Base-by-base conservation (phyloP, 73 alveolate genomes). In the Loxodes magnus region DNA sequence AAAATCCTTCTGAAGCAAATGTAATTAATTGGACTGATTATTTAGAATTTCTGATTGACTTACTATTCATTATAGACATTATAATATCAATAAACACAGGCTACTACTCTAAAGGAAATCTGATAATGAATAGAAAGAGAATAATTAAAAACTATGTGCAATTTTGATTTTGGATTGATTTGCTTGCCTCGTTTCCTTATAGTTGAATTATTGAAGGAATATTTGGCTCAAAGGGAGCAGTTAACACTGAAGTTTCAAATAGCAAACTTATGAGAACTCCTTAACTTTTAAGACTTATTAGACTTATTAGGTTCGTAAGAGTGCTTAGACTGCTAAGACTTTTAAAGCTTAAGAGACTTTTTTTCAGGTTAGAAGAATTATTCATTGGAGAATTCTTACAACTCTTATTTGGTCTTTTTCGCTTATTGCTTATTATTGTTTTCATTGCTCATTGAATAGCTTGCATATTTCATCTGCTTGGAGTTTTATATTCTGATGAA, bases 361-460 rank as follows among this genome's bases (percentile, higher is more conserved):
- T 74, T 15, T 54, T 74, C 36, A 67, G 63, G 44, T n/a, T 67
- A 15, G 88, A 74, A 28, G 88, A 74, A n/a, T 48, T 42, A 15
- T 57, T 74, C 12, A 77, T 69, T 7, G 46, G 76, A 3, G 71
- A 66, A 16, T 35, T 69, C 19, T 55, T 67, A 62, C 42, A 66
- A 24, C 59, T 65, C 0, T 27, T 69, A 15, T 54, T 74, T 3
- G 61, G 35, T 19, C 57, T 74, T 42, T 28, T 55, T n/a, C 65
- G 60, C 50, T 60, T 74, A 20, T 41, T 74, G 50, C 35, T 59
- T n/a, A 49, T 74, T 3, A 66, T 56, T 3, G 35, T 72, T 46
- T 74, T 74, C 46, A 59, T 67, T 24, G 88, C 88, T 29, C 88
- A 74, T 50, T 74, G 88, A 82, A 64, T 66, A 6, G 88, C 88